Conservation (phyloP, 192 early-diverging fungal genomes). For the Rhizoclosmatium sp. region DNA sequence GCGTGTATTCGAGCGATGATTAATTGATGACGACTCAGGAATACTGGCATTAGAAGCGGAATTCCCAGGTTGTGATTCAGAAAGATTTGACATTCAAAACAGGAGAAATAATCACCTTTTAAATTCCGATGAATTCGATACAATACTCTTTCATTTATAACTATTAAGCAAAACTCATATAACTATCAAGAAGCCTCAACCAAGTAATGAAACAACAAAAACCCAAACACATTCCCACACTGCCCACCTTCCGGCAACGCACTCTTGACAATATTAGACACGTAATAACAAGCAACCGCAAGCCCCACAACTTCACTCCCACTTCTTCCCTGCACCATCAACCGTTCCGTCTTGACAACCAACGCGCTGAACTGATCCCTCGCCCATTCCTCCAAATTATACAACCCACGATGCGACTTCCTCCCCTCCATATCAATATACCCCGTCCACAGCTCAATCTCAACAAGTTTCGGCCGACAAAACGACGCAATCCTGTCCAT, state of each 20-base stretch:
- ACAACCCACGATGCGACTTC: not conserved
- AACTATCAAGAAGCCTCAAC: not conserved
- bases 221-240: slow-evolving; percentile 31
- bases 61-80: no score
- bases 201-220: slow-evolving; percentile 22
- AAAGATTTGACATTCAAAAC: no score
- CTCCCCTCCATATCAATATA: slow-evolving; percentile 17
- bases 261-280: slow-evolving; percentile 29
- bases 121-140: no score
- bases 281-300: slow-evolving; percentile 25
- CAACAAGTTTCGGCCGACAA: slow-evolving; percentile 18
- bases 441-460: slow-evolving; percentile 35
- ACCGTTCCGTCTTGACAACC: slow-evolving; percentile 15
- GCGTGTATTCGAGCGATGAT: no score
- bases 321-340: slow-evolving; percentile 3
- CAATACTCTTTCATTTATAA: no score
- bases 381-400: slow-evolving; percentile 32
- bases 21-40: no score
- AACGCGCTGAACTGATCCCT: slow-evolving; percentile 27
- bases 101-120: no score
- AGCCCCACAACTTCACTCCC: not conserved
- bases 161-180: no score
- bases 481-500: slow-evolving; percentile 25
- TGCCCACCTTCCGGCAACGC: not conserved
- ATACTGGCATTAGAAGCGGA: no score